These are phyloP conservation scores for Trichosporon sp. DNA, from an alignment of 1,284 basidiomycete species.

Conservation along the genomic window DNA sequence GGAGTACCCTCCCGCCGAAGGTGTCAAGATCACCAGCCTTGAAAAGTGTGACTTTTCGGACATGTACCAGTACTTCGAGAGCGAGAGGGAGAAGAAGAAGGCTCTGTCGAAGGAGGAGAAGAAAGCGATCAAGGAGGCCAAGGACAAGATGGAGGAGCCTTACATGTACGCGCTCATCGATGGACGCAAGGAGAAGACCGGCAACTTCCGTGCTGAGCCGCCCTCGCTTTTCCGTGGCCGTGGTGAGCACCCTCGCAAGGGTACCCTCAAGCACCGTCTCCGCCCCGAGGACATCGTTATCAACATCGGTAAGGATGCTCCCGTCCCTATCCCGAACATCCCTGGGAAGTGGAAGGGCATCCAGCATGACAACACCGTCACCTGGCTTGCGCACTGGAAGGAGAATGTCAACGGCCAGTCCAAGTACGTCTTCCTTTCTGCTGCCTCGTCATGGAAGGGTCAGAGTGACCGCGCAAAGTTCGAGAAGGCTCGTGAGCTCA, in stretches of 20 bases:
- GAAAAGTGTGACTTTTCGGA: constrained; percentile 89
- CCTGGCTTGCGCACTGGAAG: constrained; percentile 97
- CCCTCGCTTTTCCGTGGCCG: constrained; percentile 96
- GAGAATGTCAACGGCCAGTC: constrained; percentile 90
- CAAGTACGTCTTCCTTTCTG: constrained; percentile 95
- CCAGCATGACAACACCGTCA: constrained; percentile 88
- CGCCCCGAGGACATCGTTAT: constrained; percentile 90
- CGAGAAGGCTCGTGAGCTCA: constrained; percentile 91
- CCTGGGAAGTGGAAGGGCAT: constrained; percentile 81
- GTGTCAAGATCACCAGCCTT: constrained; percentile 74
- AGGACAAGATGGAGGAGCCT: constrained; percentile 79
- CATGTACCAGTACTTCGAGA: constrained; percentile 91
- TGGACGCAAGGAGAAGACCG: constrained; percentile 94
- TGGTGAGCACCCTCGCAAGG: constrained; percentile 97
- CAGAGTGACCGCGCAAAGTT: constrained; percentile 96
- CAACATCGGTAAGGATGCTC: constrained; percentile 78
- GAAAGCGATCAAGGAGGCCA: constrained; percentile 81
- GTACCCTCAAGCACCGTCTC: constrained; percentile 87
- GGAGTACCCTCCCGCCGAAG: constrained; percentile 73
- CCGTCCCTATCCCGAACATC: constrained; percentile 80
- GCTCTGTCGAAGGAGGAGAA: constrained; percentile 80
- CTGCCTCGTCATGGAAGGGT: constrained; percentile 90
- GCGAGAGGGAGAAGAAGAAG: constrained; percentile 91
- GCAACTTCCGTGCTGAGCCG: constrained; percentile 97
- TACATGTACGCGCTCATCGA: constrained; percentile 87